Evolutionary conservation across 75 land plant species (phyloP).

Genomic region (Sequoia sempervirens): DNA sequence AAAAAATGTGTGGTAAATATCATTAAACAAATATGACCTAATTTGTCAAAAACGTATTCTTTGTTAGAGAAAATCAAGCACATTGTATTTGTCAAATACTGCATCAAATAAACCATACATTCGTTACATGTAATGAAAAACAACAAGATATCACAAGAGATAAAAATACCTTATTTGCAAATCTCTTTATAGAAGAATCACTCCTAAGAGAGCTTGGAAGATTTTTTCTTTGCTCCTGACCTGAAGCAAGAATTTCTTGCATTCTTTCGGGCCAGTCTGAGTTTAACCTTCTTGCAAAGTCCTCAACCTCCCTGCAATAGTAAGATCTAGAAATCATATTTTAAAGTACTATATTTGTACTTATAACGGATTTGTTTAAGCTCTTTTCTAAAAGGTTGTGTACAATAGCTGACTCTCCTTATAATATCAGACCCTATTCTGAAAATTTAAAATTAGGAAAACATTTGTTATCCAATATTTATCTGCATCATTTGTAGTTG

Average conservation of each 20-base stretch:
- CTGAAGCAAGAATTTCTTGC: slow-evolving; percentile 56
- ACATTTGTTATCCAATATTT: background rate
- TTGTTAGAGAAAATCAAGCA: background rate
- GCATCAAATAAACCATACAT: background rate
- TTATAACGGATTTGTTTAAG: background rate
- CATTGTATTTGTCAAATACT: background rate
- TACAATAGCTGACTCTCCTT: background rate
- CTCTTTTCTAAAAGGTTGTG: background rate
- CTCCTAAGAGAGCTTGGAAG: slow-evolving; percentile 11
- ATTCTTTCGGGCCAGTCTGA: slow-evolving; percentile 84
- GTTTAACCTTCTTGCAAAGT: slow-evolving; percentile 82
- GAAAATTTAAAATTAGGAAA: background rate
- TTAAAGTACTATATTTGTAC: background rate
- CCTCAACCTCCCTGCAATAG: slow-evolving; percentile 75
- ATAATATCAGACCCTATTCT: background rate
- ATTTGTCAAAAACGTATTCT: background rate
- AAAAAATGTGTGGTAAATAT: background rate
- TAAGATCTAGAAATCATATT: slow-evolving; percentile 3
- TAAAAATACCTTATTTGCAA: slow-evolving; percentile 16
- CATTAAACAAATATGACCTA: background rate
- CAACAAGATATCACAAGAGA: background rate
- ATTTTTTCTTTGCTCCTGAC: slow-evolving; percentile 30
- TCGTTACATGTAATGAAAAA: background rate
- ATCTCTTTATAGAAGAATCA: slow-evolving; percentile 29
- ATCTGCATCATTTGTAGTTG: background rate